phyloP scores from a whole-genome alignment of 2,329 filamentous ascomycete species.

The Xylogone sp. region DNA sequence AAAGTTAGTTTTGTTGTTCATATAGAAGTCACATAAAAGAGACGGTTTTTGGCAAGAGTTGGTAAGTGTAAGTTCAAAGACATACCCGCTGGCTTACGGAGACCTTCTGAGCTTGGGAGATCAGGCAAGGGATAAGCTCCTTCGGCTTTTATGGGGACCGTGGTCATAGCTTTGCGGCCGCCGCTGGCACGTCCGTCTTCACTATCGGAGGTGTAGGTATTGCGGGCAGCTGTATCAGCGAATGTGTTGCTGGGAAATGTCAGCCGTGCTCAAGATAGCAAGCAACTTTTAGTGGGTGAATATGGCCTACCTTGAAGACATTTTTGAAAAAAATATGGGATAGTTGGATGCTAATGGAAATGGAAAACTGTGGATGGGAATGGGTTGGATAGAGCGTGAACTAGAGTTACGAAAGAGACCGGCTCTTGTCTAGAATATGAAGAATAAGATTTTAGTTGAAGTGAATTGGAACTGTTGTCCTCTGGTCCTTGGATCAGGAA shows the following conservation, averaged over 20 bases:
- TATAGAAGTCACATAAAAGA: too few species aligned
- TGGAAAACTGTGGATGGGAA: too few species aligned
- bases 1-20: too few species aligned
- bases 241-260: not conserved
- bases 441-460: too few species aligned
- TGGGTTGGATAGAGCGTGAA: too few species aligned
- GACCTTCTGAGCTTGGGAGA: conserved; percentile 33
- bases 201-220: not conserved
- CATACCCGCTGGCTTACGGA: conserved; percentile 33
- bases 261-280: not conserved
- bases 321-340: not conserved
- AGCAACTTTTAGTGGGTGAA: too few species aligned
- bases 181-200: conserved; percentile 13
- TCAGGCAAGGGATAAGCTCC: conserved; percentile 13
- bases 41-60: too few species aligned
- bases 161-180: conserved; percentile 28
- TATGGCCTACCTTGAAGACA: not conserved
- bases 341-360: too few species aligned
- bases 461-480: too few species aligned
- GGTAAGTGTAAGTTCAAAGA: not conserved
- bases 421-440: too few species aligned
- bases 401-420: too few species aligned
- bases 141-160: conserved; percentile 7
- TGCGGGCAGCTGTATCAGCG: not conserved
- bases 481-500: too few species aligned